Evolutionary conservation across 202 grass and related monocot genomes (phyloP), one percentile per base, ranked within the genome.

Genomic region (Hordeum pubiflorum): DNA sequence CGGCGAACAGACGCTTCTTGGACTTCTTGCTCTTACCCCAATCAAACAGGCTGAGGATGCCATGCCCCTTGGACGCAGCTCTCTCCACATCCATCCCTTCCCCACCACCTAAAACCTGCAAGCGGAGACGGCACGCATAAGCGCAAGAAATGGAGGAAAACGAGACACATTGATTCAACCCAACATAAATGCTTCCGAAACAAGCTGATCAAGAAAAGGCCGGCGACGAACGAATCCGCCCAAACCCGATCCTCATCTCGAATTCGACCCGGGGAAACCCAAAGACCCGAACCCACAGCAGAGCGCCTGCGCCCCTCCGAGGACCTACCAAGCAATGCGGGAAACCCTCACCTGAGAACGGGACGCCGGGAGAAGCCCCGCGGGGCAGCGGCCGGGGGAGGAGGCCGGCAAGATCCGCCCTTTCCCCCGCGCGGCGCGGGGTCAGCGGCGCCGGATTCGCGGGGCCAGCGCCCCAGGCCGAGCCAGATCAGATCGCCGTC

Each of bases 11-110:
- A 50, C 87, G 91, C 67, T 93, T 93, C 69, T 86, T 90, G 9
- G 92, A 88, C 57, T 96, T 99, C 86, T 87, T 96, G 44, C 70
- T 29, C 70, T 73, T 73, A 36, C 89, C 87, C 97, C 97, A 96
- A 78, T 96, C 93, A 81, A 96, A 96, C 3, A 96, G 69, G 76
- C 87, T 83, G 54, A 93, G 93, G 85, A 96, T 93, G 58, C 89
- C 89, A 77, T 84, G 87, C 22, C 85, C 84, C 87, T 92, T 97
- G 9, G 94, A 81, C 57, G 79, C 72, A 71, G 86, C 76, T 79
- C 91, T 90, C 61, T 96, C 97, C 27, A 91, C 85, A 83, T 92
- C 93, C 97, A 99, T 99, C 18, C 75, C 68, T 48, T 73, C 74
- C 48, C 50, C 37, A 14, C 67, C 57, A 31, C 21, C 68, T 26